Evolutionary conservation across 1,284 basidiomycete species (phyloP), one percentile per base, ranked within the genome.

Genomic region (Ustilago lituana): DNA sequence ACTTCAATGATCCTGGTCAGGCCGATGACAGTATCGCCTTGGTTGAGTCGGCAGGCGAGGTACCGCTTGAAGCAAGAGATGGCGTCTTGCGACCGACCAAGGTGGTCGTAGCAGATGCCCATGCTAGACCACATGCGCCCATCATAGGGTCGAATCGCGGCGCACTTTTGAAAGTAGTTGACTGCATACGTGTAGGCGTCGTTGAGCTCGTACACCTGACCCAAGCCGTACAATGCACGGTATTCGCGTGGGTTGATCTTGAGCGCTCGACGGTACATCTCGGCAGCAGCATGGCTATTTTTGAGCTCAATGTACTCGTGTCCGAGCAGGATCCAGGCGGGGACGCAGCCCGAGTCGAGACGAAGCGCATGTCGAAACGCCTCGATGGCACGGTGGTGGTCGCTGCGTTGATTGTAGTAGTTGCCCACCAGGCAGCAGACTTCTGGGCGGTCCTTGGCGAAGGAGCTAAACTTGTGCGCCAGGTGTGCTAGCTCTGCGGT

Each of bases 261-360:
- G 61, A 98, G 89, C 53, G 95, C 96, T 78, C 93, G 88, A 44
- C 96, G 88, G 84, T 98, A 99, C 24, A 94, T 92, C 83, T 98
- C 96, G 53, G 98, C 95, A 1, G 96, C 96, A 2, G 96, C 95
- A 85, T 98, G 94, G 15, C 93, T 93, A 83, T 99, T 98, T 84
- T 98, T 98, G 87, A 98, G 89, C 84, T 98, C 96, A 52, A 98
- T 91, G 79, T 93, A 98, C 83, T 98, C 96, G 83, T 98, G 96
- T 0, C 96, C 96, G 90, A 99, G 93, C 64, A 98, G 83, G n/a
- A 95, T 98, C 96, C 96, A 99, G 4, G 96, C 96, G 3, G 93
- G 91, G 20, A 98, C 86, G 83, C 94, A 98, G 5, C 92, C 93
- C 64, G 91, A 87, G 83, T 99, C 95, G 46, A 99, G 87, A 75